Conservation (phyloP, 176 grass and related monocot species). For the Ampelocalamus luodianensis region DNA sequence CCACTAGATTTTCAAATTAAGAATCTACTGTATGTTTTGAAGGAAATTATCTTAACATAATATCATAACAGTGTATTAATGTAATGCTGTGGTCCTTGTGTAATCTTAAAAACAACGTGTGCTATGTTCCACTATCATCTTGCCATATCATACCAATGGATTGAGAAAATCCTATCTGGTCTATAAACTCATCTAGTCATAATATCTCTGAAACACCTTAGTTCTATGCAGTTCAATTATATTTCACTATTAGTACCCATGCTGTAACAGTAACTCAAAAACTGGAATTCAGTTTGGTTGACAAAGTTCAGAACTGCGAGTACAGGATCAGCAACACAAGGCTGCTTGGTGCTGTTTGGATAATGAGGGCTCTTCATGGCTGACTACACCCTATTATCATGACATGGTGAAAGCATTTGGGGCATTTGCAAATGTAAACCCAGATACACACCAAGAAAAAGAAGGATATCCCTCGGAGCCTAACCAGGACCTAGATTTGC, state of each 20-base stretch:
- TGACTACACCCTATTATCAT: slow-evolving; percentile 19
- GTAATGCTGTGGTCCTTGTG: background rate
- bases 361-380: slow-evolving; percentile 2
- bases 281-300: background rate
- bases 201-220: background rate
- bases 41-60: background rate
- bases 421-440: background rate
- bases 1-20: slow-evolving; percentile 11
- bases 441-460: background rate
- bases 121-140: background rate
- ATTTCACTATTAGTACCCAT: background rate
- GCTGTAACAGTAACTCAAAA: background rate
- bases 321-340: background rate
- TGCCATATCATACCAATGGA: background rate
- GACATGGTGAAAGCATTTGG: background rate
- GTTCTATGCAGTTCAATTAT: slow-evolving; percentile 3
- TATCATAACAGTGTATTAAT: slow-evolving; percentile 4
- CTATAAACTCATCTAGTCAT: slow-evolving; percentile 4
- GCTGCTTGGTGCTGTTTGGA: background rate
- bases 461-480: background rate
- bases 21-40: background rate
- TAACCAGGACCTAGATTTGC: background rate
- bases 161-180: background rate
- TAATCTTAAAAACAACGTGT: background rate
- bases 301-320: background rate